phyloP scores from a whole-genome alignment of 257 asterid genomes.

The Nemophila menziesii region DNA sequence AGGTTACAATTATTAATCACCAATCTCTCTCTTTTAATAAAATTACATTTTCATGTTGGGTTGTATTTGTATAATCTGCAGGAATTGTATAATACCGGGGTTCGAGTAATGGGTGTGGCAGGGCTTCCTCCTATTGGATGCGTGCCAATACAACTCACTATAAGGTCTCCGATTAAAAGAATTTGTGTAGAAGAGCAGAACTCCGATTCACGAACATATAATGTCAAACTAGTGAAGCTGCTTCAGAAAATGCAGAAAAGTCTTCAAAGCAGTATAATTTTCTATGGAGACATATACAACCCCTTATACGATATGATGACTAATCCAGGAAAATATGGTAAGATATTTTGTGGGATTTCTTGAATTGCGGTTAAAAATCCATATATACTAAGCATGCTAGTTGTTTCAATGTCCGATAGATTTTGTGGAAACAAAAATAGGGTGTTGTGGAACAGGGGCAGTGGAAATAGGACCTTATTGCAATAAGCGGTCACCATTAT shows the following conservation, averaged over 20 bases:
- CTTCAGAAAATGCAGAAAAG: background rate
- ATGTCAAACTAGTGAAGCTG: slow-evolving; percentile 1
- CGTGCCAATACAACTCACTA: slow-evolving; percentile 12
- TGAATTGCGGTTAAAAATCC: background rate
- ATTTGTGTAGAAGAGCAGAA: slow-evolving; percentile 4
- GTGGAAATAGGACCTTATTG: slow-evolving; percentile 8
- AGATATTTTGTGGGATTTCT: background rate
- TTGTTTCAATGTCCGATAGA: background rate
- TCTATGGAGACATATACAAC: slow-evolving; percentile 5
- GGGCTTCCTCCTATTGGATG: slow-evolving; percentile 17
- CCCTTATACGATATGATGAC: background rate
- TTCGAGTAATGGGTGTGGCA: slow-evolving; percentile 4
- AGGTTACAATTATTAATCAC: slow-evolving; percentile 1
- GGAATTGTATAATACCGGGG: slow-evolving; percentile 6
- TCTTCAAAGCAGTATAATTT: slow-evolving; percentile 5
- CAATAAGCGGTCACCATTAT: background rate
- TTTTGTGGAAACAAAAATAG: slow-evolving; percentile 4
- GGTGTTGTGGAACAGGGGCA: slow-evolving; percentile 16
- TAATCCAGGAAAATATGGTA: slow-evolving; percentile 6
- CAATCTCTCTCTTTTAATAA: background rate
- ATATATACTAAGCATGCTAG: no score
- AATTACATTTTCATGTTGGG: background rate
- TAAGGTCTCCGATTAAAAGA: slow-evolving; percentile 5
- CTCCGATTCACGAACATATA: slow-evolving; percentile 5
- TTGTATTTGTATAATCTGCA: background rate